Base-by-base conservation (phyloP, 176 grass and related monocot species). In the Phoenix dactylifera region DNA sequence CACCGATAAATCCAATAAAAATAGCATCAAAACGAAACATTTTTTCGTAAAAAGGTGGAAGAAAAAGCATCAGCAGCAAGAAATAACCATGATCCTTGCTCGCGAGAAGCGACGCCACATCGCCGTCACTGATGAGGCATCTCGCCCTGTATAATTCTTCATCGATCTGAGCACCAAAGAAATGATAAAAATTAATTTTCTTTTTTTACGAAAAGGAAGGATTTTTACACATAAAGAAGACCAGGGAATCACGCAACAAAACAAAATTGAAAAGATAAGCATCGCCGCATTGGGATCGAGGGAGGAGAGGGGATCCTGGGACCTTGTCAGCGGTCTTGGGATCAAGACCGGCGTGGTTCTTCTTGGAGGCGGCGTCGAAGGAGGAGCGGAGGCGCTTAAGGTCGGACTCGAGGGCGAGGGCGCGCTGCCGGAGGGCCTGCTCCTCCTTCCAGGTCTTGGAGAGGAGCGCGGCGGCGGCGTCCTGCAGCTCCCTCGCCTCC, bases 401-500 rank as follows among this genome's bases (percentile, higher is more conserved):
- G 65, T 98, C 84, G 63, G 53, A 86, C 48, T 82, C 56, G 57
- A 98, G 56, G 51, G 82, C 81, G 62, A 86, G 50, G 3, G 84
- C 81, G 20, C 87, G 77, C 75, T 83, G 84, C 26, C 92, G 80
- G 23, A 97, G 81, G 16, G 78, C 72, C 70, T 97, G 78, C 81
- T 97, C 93, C 66, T 85, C 87, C 26, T 64, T 76, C 76, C 78
- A 76, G 57, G 87, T 72, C 51, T 66, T 55, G 64, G 81, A 63
- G 28, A 85, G 57, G 75, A 85, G 76, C 62, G 73, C 58, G n/a
- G 87, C 81, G 39, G 84, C 87, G 10, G 84, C 92, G 10, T 97
- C 92, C 84, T 91, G 92, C 30, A 97, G 84, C 81, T 97, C 87
- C 57, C 84, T 64, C 56, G 86, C 83, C 65, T 79, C 73, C 72